phyloP scores from a whole-genome alignment of 176 grass and related monocot genomes.

The Aechmea fasciata region DNA sequence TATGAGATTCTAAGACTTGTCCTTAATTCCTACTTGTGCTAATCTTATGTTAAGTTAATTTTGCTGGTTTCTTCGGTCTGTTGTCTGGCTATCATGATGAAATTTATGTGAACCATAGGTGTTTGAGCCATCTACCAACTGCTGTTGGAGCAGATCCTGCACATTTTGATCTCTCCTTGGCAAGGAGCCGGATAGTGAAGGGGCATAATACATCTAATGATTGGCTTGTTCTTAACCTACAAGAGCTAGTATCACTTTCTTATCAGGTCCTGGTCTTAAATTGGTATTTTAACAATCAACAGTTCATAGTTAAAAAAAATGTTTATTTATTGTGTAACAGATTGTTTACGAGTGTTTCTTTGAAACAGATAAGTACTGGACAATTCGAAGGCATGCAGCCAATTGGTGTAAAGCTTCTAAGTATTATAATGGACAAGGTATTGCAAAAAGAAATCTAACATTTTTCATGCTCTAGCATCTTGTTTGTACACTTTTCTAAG shows the following conservation, averaged over 20 bases:
- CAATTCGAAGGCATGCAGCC: constrained; percentile 97
- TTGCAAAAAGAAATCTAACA: not conserved
- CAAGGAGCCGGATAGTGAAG: constrained; percentile 40
- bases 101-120: constrained; percentile 42
- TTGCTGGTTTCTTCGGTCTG: not conserved
- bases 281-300: not conserved
- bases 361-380: constrained; percentile 79
- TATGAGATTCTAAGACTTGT: not conserved
- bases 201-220: constrained; percentile 36
- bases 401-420: constrained; percentile 71
- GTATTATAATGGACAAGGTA: constrained; percentile 98
- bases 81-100: not conserved
- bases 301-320: not conserved
- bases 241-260: constrained; percentile 86
- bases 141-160: constrained; percentile 86
- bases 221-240: constrained; percentile 93
- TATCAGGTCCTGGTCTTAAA: constrained; percentile 62
- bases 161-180: constrained; percentile 86
- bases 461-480: not conserved
- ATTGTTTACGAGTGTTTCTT: constrained; percentile 24
- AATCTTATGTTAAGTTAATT: not conserved
- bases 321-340: constrained; percentile 7
- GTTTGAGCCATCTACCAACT: constrained; percentile 76
- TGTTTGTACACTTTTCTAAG: no score
- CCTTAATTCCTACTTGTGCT: not conserved